Evolutionary conservation across 1,139 yeast genomes (phyloP), one percentile per base, ranked within the genome.

Genomic region (Suhomyces chickasaworum): DNA sequence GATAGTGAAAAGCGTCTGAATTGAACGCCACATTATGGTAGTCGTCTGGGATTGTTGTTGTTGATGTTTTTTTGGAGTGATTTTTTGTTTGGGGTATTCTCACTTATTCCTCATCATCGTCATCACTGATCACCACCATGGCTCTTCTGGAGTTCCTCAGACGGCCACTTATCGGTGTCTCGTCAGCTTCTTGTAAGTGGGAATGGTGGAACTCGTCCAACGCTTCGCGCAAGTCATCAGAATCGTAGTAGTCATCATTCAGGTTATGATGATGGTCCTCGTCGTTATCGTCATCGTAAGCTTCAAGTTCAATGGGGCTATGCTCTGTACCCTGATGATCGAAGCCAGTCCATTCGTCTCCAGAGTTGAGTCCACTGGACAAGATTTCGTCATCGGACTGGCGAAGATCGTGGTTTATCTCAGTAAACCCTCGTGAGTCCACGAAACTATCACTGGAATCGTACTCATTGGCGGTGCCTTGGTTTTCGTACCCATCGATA

Each of bases 371-470:
- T 4, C 42, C 53, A 6, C 51, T 42, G 3, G 53, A 47, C 13
- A 47, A 39, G 16, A 48, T 38, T 20, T 49, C 54, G 35, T 51
- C 49, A 23, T 49, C 53, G 29, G 30, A 39, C 30, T 33, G 34
- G 13, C 15, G 35, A 44, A 47, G 45, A 41, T 55, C 54, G 18
- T 49, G 39, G 42, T 49, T 46, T 33, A 55, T 56, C 27, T 54
- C 59, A 3, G 45, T 51, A 17, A 47, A 37, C n/a, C 50, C 59
- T 23, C 64, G 46, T 7, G 52, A 47, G 42, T 62, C 65, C 16
- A 62, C 56, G 45, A 63, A 63, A 42, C 65, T 59, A 45, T 61
- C 66, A 10, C 55, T 58, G 16, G 58, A 52, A 41, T 61, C 65
- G 47, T 60, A 60, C 17, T 50, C 57, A 16, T 57, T 55, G 13